Base-by-base conservation (phyloP, 192 early-diverging fungal species). In the Podila clonocystis region DNA sequence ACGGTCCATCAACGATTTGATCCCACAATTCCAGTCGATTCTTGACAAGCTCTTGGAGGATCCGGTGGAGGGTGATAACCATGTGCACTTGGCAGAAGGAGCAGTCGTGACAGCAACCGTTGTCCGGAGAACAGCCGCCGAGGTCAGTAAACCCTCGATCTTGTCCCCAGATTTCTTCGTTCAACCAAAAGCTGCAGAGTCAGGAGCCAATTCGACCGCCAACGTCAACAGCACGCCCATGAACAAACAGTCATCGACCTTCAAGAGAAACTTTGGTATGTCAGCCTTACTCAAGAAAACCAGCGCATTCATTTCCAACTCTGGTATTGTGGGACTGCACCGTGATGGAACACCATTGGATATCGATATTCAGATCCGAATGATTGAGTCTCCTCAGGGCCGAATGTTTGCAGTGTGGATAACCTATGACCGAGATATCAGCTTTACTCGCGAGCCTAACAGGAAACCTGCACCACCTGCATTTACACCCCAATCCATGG, bases 351-450 rank as follows among this genome's bases (percentile, higher is more conserved):
- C 85, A 8, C 73, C 74, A 2, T 85, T 92, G 31, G 85, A 87
- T 41, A 74, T 92, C 30, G 85, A 92, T 57, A 72, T 92, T 57
- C 89, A 91, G 50, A 84, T 92, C 50, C 74, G 91, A 13, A 73
- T 86, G 50, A 73, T 92, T 12, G 83, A 91, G 58, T 75, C 74
- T 7, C 66, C 77, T 26, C 73, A 88, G 12, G 87, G 85, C 29
- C 75, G 67, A n/a, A 69, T 90, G 45, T 84, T 84, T 74, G 89
- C 88, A 26, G 60, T 91, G 15, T 92, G 91, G 91, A 87, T 92
- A 30, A 90, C 87, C 2, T 91, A 85, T 66, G 87, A 91, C 62
- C 86, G 89, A 31, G 84, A 73, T 15, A 75, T 83, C 11, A 82
- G 74, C 26, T 88, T 83, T 63, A 66, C 70, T 12, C 75, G 82